Evolutionary conservation across 1,284 basidiomycete species (phyloP), one percentile per base, ranked within the genome.

Genomic region (Pseudozyma tsukubaensis): DNA sequence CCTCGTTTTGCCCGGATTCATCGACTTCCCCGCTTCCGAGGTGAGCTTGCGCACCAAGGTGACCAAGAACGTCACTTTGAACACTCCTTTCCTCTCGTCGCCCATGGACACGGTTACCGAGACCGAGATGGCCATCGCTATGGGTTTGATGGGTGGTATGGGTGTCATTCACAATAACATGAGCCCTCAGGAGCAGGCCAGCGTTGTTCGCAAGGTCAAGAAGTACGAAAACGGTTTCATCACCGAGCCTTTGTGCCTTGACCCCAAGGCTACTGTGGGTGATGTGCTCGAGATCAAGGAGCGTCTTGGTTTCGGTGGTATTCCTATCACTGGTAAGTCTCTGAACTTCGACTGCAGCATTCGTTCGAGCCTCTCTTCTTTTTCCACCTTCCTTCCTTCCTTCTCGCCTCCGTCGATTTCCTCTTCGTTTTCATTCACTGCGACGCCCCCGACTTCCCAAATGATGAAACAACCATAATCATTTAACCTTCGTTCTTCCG

Each of bases 31-130:
- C 37, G 92, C 94, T 2, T 89, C 84, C 11, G 89, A 91, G 55
- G 95, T 97, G 80, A 85, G 89, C 74, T 91, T 94, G 3, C 93
- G 97, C 86, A 92, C 91, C 79, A 89, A 88, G 59, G 91, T 99
- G 59, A 97, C 96, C 49, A 90, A 92, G 63, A 97, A 97, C 83
- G 93, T 98, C 77, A 88, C 89, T 44, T 89, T 99, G 82, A 97
- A 94, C 87, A 95, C 95, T 0, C 96, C 97, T 0, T 97, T 99
- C 87, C 88, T 98, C 87, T 97, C 94, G 85, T 96, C 94, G 65
- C 96, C 97, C 44, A 99, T 99, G 96, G 96, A 99, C 87, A 99
- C 96, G 36, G 96, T 99, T 76, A 99, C 97, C 3, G 96, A 98
- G 87, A 90, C 89, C 69, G 91, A 95, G 79, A 99, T 99, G 95